Evolutionary conservation across 805 yeast species (phyloP).

Genomic region (Suhomyces emberorum): DNA sequence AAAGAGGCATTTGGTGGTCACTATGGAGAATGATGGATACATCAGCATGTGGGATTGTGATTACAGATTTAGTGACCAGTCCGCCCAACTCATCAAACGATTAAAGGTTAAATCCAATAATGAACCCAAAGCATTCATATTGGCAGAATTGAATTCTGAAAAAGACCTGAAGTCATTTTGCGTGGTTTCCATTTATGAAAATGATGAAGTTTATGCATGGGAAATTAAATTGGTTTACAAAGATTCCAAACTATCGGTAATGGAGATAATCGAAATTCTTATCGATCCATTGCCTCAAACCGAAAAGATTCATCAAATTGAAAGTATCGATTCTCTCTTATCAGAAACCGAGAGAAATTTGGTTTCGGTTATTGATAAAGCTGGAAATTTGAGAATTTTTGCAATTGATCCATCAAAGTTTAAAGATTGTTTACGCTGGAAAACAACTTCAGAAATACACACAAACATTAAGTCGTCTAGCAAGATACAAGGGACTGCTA

Average conservation of each 20-base stretch:
- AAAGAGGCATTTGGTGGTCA: conserved; percentile 31
- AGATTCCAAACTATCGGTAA: conserved; percentile 9
- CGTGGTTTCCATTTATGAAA: conserved; percentile 49
- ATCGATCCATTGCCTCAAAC: conserved; percentile 41
- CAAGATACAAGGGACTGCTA: conserved; percentile 67
- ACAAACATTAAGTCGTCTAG: conserved; percentile 56
- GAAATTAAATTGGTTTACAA: conserved; percentile 17
- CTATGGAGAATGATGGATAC: conserved; percentile 29
- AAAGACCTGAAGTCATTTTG: conserved; percentile 23
- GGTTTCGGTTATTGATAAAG: conserved; percentile 54
- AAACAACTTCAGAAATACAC: conserved; percentile 43
- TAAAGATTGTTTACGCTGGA: conserved; percentile 47
- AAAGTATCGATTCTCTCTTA: conserved; percentile 49
- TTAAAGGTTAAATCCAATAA: conserved; percentile 12
- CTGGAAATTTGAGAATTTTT: conserved; percentile 25
- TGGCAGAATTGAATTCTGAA: conserved; percentile 9
- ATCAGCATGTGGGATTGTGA: conserved; percentile 64
- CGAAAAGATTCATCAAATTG: conserved; percentile 40
- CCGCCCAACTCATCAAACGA: conserved; percentile 23
- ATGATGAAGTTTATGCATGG: conserved; percentile 42
- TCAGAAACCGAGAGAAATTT: conserved; percentile 23
- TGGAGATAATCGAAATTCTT: conserved; percentile 22
- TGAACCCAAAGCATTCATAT: conserved; percentile 24
- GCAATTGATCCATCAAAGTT: conserved; percentile 13
- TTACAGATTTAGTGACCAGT: conserved; percentile 28